These are phyloP conservation scores for Russula sp. DNA, from an alignment of 768 basidiomycete genomes.

Conservation along the genomic window DNA sequence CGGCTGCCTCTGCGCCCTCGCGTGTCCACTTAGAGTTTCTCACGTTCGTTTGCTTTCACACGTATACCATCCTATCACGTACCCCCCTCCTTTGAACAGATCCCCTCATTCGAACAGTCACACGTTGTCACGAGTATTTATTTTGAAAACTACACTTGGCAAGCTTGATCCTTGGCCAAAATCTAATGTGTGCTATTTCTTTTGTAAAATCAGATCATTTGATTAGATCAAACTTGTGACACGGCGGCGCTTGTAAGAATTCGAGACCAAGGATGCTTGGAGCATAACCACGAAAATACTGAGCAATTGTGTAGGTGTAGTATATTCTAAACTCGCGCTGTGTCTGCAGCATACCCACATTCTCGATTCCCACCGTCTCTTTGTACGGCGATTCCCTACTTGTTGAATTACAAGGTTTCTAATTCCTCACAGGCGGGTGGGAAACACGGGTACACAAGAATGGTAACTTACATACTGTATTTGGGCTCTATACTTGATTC, in stretches of 20 bases:
- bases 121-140: neutral
- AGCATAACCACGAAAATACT: neutral
- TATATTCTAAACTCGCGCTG: neutral
- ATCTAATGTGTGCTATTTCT: neutral
- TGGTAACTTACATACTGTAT: neutral
- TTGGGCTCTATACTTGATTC: neutral
- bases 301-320: neutral
- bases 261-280: neutral
- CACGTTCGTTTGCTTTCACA: neutral
- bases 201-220: neutral
- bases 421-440: neutral
- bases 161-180: neutral
- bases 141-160: constrained; percentile 1
- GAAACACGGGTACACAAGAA: neutral
- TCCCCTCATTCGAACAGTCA: neutral
- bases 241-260: neutral
- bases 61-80: neutral
- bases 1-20: neutral
- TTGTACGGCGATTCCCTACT: neutral
- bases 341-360: neutral
- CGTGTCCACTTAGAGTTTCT: neutral
- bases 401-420: too few species aligned
- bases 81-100: neutral
- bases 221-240: neutral
- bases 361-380: neutral